Conservation (phyloP, 805 yeast genomes). For the Isabelozyma heimii region DNA sequence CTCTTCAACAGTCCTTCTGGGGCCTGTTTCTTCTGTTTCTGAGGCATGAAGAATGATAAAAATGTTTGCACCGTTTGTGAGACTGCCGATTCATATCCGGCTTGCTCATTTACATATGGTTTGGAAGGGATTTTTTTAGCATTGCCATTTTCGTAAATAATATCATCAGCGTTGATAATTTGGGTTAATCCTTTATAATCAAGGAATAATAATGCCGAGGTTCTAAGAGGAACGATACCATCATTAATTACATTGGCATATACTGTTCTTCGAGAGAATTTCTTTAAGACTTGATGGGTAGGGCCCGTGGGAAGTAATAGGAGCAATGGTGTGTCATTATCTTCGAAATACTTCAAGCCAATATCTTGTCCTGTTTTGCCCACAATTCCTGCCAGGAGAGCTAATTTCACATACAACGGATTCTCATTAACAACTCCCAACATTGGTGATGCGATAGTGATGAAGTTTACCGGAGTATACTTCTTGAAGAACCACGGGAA, state of each 20-base stretch:
- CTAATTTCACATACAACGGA: conserved; percentile 80
- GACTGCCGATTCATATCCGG: conserved; percentile 9
- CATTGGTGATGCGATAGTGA: conserved; percentile 84
- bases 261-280: conserved; percentile 68
- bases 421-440: conserved; percentile 86
- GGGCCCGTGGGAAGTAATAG: conserved; percentile 76
- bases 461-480: conserved; percentile 72
- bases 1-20: conserved; percentile 9
- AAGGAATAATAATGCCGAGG: conserved; percentile 78
- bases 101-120: conserved; percentile 8
- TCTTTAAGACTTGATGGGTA: conserved; percentile 58
- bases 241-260: conserved; percentile 91
- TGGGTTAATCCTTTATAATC: conserved; percentile 70
- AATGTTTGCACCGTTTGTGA: conserved; percentile 34
- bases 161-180: conserved; percentile 13
- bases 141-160: conserved; percentile 9
- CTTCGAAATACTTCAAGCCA: conserved; percentile 53
- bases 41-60: conserved; percentile 41
- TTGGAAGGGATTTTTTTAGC: conserved; percentile 16
- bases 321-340: conserved; percentile 59
- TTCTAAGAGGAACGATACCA: conserved; percentile 93
- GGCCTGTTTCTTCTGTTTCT: conserved; percentile 23
- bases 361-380: conserved; percentile 92
- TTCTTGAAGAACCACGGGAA: conserved; percentile 68
- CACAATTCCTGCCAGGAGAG: conserved; percentile 82